phyloP scores from a whole-genome alignment of 2,329 filamentous ascomycete genomes.

The Exophiala alcalophila region DNA sequence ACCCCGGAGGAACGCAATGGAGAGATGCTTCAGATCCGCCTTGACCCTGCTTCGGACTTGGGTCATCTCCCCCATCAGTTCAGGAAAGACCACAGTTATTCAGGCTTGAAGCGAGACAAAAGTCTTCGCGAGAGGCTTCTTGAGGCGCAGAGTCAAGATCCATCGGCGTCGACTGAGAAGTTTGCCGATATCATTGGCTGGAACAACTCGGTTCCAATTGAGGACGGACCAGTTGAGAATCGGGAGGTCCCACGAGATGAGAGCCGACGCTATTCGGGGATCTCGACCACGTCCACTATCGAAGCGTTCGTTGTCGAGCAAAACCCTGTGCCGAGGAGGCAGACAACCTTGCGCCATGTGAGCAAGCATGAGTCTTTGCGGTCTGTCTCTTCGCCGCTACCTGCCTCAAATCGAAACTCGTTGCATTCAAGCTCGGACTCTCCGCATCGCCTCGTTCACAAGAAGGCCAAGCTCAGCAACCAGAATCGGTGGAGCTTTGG shows the following conservation, averaged over 20 bases:
- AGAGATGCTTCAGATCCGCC: conserved; percentile 18
- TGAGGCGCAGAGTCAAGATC: conserved; percentile 31
- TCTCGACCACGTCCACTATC: conserved; percentile 54
- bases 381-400: conserved; percentile 45
- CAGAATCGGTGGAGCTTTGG: conserved; percentile 44
- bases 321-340: conserved; percentile 43
- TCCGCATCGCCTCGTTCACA: conserved; percentile 51
- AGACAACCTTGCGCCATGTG: conserved; percentile 51
- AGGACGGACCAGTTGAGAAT: conserved; percentile 3
- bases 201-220: conserved; percentile 35
- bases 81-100: too few species aligned
- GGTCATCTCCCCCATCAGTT: too few species aligned
- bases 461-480: conserved; percentile 49
- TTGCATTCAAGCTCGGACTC: conserved; percentile 39
- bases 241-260: conserved; percentile 31
- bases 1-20: neutral
- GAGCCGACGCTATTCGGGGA: conserved; percentile 46
- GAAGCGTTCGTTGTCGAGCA: conserved; percentile 54
- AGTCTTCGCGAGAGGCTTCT: conserved; percentile 37
- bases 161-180: conserved; percentile 44
- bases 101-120: conserved; percentile 29
- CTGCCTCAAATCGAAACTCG: conserved; percentile 47
- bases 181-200: conserved; percentile 52
- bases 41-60: conserved; percentile 4
- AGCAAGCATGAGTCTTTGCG: conserved; percentile 53